Evolutionary conservation across 768 basidiomycete species (phyloP).

Genomic region (Russula sp.): DNA sequence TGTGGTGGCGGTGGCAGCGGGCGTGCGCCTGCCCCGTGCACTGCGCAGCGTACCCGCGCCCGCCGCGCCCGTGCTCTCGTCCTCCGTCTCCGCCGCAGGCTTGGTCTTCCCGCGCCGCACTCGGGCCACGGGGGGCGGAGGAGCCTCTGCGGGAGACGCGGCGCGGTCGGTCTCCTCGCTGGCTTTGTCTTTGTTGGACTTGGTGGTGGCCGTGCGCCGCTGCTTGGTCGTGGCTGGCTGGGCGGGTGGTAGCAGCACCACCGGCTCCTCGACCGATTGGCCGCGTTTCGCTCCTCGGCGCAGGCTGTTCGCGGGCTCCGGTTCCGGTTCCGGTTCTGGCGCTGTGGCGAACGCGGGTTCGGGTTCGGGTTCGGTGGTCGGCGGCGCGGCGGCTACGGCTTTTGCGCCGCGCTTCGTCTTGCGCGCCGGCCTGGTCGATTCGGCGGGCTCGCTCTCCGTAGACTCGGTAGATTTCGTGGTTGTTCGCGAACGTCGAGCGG

Average conservation of each 20-base stretch:
- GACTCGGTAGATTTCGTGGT: slow-evolving; percentile 23
- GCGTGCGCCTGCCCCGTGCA: slow-evolving; percentile 24
- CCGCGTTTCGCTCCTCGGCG: slow-evolving; percentile 16
- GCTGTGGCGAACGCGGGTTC: slow-evolving; percentile 7
- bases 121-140: not conserved
- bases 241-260: slow-evolving; percentile 2
- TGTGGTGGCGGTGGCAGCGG: not conserved
- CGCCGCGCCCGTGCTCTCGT: slow-evolving; percentile 1
- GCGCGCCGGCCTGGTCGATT: slow-evolving; percentile 12
- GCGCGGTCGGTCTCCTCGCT: slow-evolving; percentile 19
- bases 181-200: slow-evolving; percentile 24
- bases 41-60: slow-evolving; percentile 7
- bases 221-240: slow-evolving; percentile 13
- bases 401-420: slow-evolving; percentile 16
- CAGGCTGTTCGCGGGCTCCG: slow-evolving; percentile 19
- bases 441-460: slow-evolving; percentile 18
- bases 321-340: slow-evolving; percentile 1
- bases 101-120: slow-evolving; percentile 17
- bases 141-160: slow-evolving; percentile 9
- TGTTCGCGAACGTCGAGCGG: slow-evolving; percentile 28
- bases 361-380: slow-evolving; percentile 11
- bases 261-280: slow-evolving; percentile 15
- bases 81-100: not conserved
- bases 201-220: slow-evolving; percentile 22
- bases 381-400: not conserved